Evolutionary conservation across 2,329 filamentous ascomycete genomes (phyloP).

Genomic region (Scedosporium dehoogii): DNA sequence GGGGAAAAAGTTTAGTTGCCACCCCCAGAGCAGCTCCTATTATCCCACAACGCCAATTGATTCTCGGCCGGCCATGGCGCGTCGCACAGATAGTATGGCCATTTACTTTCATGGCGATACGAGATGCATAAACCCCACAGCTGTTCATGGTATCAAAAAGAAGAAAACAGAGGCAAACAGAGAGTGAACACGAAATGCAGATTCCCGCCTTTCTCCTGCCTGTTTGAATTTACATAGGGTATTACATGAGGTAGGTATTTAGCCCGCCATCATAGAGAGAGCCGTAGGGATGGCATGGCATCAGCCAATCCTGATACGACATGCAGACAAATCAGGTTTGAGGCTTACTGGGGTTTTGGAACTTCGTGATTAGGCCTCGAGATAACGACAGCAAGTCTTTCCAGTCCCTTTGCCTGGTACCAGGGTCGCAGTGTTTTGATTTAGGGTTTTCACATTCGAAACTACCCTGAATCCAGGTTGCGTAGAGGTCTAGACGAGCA

Average conservation of each 20-base stretch:
- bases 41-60: background rate
- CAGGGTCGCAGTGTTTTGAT: too few species aligned
- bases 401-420: background rate
- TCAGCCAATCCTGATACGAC: conserved; percentile 1
- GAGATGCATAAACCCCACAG: background rate
- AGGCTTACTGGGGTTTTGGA: background rate
- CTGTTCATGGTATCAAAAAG: background rate
- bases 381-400: background rate
- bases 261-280: background rate
- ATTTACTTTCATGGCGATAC: background rate
- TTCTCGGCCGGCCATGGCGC: background rate
- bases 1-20: background rate
- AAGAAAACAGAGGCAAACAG: too few species aligned
- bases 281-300: background rate
- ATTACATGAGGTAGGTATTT: too few species aligned
- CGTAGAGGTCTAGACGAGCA: too few species aligned
- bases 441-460: too few species aligned
- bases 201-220: too few species aligned
- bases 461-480: too few species aligned
- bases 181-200: too few species aligned
- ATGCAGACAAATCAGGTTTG: background rate
- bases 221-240: too few species aligned
- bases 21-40: background rate
- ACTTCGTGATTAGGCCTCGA: background rate
- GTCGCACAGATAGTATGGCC: background rate